These are phyloP conservation scores for Phytophthora multivora DNA, from an alignment of 352 stramenopile species.

Conservation along the genomic window DNA sequence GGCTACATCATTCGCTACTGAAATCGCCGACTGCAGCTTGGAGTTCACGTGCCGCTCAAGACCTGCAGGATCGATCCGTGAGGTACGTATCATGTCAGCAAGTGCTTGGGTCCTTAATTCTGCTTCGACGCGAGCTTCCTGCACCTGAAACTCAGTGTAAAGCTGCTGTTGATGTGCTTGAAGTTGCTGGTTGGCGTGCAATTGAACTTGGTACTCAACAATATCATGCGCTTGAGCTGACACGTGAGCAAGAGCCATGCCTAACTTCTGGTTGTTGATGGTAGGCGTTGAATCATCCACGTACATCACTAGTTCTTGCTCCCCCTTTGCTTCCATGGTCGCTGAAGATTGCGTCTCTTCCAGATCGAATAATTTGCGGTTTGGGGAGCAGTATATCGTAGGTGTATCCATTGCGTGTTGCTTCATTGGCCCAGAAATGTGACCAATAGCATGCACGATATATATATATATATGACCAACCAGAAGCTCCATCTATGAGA, in stretches of 20 bases:
- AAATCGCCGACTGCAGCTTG: constrained; percentile 4
- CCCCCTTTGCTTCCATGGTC: background rate
- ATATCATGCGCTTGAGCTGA: constrained; percentile 1
- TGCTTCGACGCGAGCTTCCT: background rate
- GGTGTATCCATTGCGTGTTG: too few species aligned
- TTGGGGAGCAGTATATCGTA: background rate
- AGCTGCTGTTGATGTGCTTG: background rate
- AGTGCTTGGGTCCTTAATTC: background rate
- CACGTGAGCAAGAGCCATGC: background rate
- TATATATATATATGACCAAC: too few species aligned
- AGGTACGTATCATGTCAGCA: constrained; percentile 5
- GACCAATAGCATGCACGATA: too few species aligned
- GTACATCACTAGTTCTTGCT: background rate
- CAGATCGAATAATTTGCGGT: background rate
- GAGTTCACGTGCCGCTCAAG: constrained; percentile 8
- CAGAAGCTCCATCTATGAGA: too few species aligned
- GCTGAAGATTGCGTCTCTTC: background rate
- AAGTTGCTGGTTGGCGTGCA: background rate
- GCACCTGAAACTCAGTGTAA: background rate
- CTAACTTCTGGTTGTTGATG: background rate
- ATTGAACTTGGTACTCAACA: background rate
- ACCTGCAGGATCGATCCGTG: background rate
- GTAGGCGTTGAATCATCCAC: background rate
- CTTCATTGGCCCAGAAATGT: too few species aligned
- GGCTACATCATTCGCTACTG: constrained; percentile 1